phyloP scores from a whole-genome alignment of 257 asterid species.

The Ballota nigra region DNA sequence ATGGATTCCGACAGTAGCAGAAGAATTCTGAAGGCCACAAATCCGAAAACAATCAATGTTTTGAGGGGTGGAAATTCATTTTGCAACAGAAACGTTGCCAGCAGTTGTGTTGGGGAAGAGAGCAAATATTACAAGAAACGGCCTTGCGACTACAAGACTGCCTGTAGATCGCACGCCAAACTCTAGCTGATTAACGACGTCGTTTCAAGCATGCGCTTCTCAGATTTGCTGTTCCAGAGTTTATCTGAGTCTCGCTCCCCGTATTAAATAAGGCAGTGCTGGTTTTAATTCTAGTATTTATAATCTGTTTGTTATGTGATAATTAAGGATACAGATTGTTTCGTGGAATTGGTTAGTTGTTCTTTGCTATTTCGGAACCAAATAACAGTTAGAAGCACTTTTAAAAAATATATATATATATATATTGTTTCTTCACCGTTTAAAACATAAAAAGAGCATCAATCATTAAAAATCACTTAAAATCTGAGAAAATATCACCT shows the following conservation, averaged over 20 bases:
- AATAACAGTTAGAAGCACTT: too few species aligned
- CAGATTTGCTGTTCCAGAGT: too few species aligned
- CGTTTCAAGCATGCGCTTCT: background rate
- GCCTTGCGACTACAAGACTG: background rate
- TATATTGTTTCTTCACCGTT: too few species aligned
- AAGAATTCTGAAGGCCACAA: background rate
- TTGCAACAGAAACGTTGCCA: background rate
- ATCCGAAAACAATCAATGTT: background rate
- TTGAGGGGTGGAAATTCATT: fast-evolving
- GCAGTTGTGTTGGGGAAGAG: background rate
- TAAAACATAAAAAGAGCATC: too few species aligned
- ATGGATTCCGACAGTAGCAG: constrained; percentile 27
- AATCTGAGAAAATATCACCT: too few species aligned
- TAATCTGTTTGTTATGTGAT: background rate
- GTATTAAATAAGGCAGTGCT: too few species aligned
- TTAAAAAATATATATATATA: too few species aligned
- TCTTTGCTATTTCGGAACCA: too few species aligned
- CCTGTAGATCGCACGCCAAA: background rate
- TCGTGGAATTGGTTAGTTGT: too few species aligned
- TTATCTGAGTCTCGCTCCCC: background rate
- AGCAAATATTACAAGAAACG: background rate
- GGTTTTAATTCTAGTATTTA: too few species aligned
- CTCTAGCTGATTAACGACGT: background rate
- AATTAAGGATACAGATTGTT: background rate
- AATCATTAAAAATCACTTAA: too few species aligned